Evolutionary conservation across 2,329 filamentous ascomycete species (phyloP), one percentile per base, ranked within the genome.

Genomic region (Graphilbum fragrans): DNA sequence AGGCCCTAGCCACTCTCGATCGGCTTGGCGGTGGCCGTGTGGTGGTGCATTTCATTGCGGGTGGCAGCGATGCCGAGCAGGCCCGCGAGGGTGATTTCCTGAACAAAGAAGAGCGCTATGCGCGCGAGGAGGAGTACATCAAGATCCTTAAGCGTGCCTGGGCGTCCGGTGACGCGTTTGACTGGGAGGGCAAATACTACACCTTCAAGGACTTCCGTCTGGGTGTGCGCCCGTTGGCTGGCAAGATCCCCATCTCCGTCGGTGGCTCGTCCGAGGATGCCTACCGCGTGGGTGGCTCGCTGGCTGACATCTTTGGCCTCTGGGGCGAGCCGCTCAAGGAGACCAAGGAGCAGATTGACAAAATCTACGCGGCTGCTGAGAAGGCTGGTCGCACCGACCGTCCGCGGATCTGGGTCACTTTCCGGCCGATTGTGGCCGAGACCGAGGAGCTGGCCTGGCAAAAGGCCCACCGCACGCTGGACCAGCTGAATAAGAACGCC

Each of bases 271-370:
- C 72, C 0, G 64, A 69, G 17, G 72, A 71, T 5, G 74, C 74
- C 0, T 78, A 78, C 55, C 69, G 73, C 19, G 62, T 77, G 32
- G 74, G 74, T 20, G 74, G 74, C 22, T 58, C 66, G 0, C 61
- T 77, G 2, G 74, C 66, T 22, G 74, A 79, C 47, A 79, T 79
- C 49, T 78, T 78, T 46, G 74, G 74, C 0, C 66, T 79, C 4
- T 79, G 74, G 74, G 74, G 74, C 11, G 74, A 79, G 50, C 74
- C 74, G 1, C 59, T 78, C 2, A 76, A 77, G 56, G 74, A 79
- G 52, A 78, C 74, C 1, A 73, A 72, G 55, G 63, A 78, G 50
- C 74, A 79, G 53, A 76, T 79, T 48, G 70, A 75, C 47, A 65
- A 66, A 18, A 71, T 79, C 52, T 76, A 76, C 47, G 70, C 65